Percentiles rank a stretch among this genome's conserved stretches.
Evolutionary conservation across 805 yeast genomes (phyloP).

Genomic region (Pichia sporocuriosa): DNA sequence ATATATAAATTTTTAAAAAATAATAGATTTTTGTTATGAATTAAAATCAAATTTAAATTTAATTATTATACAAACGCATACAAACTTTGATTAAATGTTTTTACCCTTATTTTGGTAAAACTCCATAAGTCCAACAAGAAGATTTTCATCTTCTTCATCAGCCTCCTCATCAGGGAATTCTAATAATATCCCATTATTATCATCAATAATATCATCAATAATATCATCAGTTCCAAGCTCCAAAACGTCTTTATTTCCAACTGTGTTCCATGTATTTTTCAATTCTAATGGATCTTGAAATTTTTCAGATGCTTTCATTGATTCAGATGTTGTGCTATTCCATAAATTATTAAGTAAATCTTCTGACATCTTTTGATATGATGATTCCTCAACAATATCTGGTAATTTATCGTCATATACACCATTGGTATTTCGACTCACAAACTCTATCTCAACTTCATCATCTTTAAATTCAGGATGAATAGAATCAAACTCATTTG

Average conservation of each 20-base stretch:
- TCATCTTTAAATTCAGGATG: constrained; percentile 25
- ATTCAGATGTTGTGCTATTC: neutral
- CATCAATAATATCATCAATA: constrained; percentile 3
- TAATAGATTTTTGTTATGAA: too few species aligned
- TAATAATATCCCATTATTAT: constrained; percentile 16
- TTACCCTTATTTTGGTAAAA: constrained; percentile 17
- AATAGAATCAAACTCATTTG: neutral
- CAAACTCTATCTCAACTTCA: constrained; percentile 46
- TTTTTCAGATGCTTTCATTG: constrained; percentile 4
- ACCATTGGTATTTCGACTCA: constrained; percentile 9
- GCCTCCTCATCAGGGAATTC: constrained; percentile 22
- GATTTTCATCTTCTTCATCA: constrained; percentile 10
- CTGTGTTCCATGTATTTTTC: constrained; percentile 13
- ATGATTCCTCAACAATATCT: constrained; percentile 35
- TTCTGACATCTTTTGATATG: constrained; percentile 39
- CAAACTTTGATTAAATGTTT: neutral
- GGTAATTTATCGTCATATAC: constrained; percentile 6
- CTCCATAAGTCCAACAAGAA: constrained; percentile 17
- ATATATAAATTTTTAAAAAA: neutral
- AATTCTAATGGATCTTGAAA: constrained; percentile 23
- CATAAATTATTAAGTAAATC: constrained; percentile 26
- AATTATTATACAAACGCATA: neutral
- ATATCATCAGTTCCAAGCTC: constrained; percentile 1
- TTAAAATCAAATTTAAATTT: too few species aligned
- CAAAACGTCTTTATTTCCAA: neutral